Evolutionary conservation across 352 stramenopile species (phyloP), one percentile per base, ranked within the genome.

Genomic region (Phytophthora fragariae): DNA sequence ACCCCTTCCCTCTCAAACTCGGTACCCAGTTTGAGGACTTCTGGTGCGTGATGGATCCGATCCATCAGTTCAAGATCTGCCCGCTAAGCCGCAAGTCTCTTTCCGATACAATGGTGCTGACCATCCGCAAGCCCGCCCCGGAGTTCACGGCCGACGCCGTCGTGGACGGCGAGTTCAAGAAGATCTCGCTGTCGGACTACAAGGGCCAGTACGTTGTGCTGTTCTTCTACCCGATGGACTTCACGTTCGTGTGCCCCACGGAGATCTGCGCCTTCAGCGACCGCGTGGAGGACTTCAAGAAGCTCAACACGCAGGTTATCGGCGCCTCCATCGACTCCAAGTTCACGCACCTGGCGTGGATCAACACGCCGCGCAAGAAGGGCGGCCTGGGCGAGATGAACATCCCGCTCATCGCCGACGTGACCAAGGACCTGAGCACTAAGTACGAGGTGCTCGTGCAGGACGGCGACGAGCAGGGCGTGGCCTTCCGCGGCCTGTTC

Each of bases 181-280:
- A 79, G 39, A 63, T 98, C 37, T 93, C 79, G 65, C 79, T 98
- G 10, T 80, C 77, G 15, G 88, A 98, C 69, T 98, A 96, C 84
- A 87, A 86, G 55, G 92, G 92, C 65, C 91, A 98, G 73, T 98
- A 94, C 68, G 83, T 97, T 35, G 91, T 97, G 61, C 86, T 98
- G 19, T 97, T 98, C 88, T 98, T 97, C 76, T 98, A 97, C 80
- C 92, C 93, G 57, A 79, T 96, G 65, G 92, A 97, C 80, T 97
- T 97, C 74, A 98, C 92, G 33, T 98, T 98, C 65, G 93, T 98
- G 66, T 97, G 90, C 73, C 91, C 91, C 49, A 98, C 93, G 37
- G 93, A 98, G 80, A 98, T 98, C 79, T 92, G 87, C 68, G 88
- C 90, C 35, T 98, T 97, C 73, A 91, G 77, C 68, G 93, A 98